These are phyloP conservation scores for Rhododendron griersonianum DNA, from an alignment of 148 eudicot genomes.

Conservation along the genomic window DNA sequence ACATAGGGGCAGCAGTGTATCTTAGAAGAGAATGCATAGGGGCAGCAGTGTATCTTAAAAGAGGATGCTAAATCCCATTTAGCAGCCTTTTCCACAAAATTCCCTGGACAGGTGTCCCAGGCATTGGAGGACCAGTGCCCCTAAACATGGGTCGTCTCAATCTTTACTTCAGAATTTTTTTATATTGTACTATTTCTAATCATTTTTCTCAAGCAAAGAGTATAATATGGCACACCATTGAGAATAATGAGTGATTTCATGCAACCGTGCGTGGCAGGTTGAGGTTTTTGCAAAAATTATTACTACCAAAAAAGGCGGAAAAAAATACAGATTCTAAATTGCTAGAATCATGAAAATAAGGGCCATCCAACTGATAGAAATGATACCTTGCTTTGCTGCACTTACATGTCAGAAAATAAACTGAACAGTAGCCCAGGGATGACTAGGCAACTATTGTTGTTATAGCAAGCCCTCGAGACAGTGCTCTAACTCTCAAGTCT, in stretches of 20 bases:
- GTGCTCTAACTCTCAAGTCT: background rate
- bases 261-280: background rate
- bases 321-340: background rate
- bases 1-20: background rate
- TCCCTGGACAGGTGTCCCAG: background rate
- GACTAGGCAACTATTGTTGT: background rate
- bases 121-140: background rate
- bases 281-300: background rate
- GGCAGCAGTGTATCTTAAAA: background rate
- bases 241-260: background rate
- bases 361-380: background rate
- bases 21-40: background rate
- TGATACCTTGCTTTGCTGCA: background rate
- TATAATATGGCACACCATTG: background rate
- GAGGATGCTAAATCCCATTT: background rate
- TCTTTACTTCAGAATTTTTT: background rate
- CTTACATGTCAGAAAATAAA: background rate
- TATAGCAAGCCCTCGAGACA: background rate
- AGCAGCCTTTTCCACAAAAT: background rate
- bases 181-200: background rate
- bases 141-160: background rate
- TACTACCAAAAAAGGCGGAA: background rate
- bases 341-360: background rate
- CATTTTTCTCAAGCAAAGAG: background rate
- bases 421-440: background rate